Base-by-base conservation (phyloP, 2,329 filamentous ascomycete genomes). In the Seiridium unicorne region DNA sequence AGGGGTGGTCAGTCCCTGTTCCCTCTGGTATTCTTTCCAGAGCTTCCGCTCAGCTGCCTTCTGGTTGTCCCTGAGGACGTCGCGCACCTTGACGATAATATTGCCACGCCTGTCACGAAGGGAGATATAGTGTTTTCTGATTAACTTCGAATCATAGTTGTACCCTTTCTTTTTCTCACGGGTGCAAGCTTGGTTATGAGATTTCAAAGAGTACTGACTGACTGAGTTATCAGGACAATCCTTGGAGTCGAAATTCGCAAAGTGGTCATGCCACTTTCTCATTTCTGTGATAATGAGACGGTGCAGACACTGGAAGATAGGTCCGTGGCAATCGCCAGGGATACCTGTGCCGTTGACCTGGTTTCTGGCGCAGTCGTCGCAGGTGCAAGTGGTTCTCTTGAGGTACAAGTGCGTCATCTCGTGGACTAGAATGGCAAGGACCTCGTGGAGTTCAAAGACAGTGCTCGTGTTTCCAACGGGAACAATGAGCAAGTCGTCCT, bases 351-450 rank as follows among this genome's bases (percentile, higher is more conserved):
- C 66, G 61, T 64, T 64, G 9, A 64, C 58, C 0, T 8, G 5
- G 35, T 60, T 58, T 18, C 26, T 55, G 10, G 34, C 36, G 56
- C 67, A 68, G 1, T 5, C 11, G 1, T 8, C 31, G 44, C 66
- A 68, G 9, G 48, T 26, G 61, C 65, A 66, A n/a, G 51, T 36
- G 48, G 61, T 68, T 11, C 51, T 18, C 5, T 36, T 8, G 36
- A 66, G 58, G 40, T 64, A 69, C 3, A 63, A 59, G 56, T 64
- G 65, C 5, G 61, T 54, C 60, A 68, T 62, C 60, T 67, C 66
- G 57, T 66, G 64, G 38, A 68, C 48, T 2, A 69, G 56, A 44
- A 55, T 51, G 2, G 58, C 62, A 5, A 65, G 5, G 26, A 66
- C 18, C 18, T 55, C 53, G 9, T 55, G 9, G 2, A 55, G 40